A percentile compares a stretch with the other conserved stretches of the same genome.
Evolutionary conservation across 192 early-diverging fungal genomes (phyloP).

Genomic region (Coemansia sp.): DNA sequence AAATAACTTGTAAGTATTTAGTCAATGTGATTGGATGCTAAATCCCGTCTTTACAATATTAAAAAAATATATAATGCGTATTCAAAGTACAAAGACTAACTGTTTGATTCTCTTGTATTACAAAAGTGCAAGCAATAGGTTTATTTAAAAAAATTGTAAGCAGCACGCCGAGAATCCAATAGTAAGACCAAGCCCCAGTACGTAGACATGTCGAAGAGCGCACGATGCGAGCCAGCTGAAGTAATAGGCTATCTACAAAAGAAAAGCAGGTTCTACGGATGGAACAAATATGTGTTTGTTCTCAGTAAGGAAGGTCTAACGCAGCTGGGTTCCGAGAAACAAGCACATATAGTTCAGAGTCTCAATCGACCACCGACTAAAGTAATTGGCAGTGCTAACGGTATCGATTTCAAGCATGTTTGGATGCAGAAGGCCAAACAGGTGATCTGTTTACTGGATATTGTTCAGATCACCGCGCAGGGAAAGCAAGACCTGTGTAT

Average conservation of each 20-base stretch:
- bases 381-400: slow-evolving; percentile 28
- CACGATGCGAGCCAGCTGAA: background rate
- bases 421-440: slow-evolving; percentile 22
- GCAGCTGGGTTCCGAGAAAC: slow-evolving; percentile 21
- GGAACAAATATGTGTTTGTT: slow-evolving; percentile 35
- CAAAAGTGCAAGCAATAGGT: background rate
- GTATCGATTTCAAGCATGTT: slow-evolving; percentile 9
- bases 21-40: background rate
- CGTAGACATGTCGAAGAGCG: background rate
- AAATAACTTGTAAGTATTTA: background rate
- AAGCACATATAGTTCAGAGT: background rate
- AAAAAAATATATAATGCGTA: background rate
- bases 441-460: slow-evolving; percentile 13
- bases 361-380: background rate
- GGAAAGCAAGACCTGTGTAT: slow-evolving; percentile 32
- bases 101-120: background rate
- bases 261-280: slow-evolving; percentile 52
- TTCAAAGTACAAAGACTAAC: background rate
- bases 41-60: background rate
- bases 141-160: background rate
- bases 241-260: slow-evolving; percentile 37
- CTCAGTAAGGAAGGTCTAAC: slow-evolving; percentile 27
- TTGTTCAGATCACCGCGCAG: slow-evolving; percentile 18
- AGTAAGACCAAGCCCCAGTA: background rate
- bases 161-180: background rate